Evolutionary conservation across 306 rosid species (phyloP).

Genomic region (Pyrus pyrifolia): DNA sequence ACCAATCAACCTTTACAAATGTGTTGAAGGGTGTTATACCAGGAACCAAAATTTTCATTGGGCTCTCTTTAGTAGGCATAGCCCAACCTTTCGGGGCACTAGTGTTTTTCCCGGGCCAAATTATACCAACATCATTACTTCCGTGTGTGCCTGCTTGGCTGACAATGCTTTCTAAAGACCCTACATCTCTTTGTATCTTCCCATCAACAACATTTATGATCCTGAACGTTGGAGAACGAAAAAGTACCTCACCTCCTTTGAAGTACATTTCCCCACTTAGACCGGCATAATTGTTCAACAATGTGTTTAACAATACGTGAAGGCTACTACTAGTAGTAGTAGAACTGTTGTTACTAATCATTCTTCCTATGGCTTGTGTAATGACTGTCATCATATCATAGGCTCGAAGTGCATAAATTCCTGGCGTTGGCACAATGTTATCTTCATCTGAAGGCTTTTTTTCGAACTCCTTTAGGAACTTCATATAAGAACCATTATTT

Average conservation of each 20-base stretch:
- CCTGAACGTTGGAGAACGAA: constrained; percentile 25
- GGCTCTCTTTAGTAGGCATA: constrained; percentile 31
- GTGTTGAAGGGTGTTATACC: constrained; percentile 35
- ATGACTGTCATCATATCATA: constrained; percentile 46
- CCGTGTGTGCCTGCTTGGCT: not conserved
- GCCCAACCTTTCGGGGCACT: constrained; percentile 50
- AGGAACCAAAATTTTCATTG: constrained; percentile 46
- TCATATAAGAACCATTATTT: constrained; percentile 19
- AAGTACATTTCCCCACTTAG: constrained; percentile 53
- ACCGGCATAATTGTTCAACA: constrained; percentile 37
- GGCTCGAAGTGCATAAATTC: constrained; percentile 53
- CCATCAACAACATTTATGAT: constrained; percentile 47
- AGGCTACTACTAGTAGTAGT: constrained; percentile 29
- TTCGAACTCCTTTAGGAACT: constrained; percentile 30
- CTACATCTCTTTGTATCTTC: constrained; percentile 23
- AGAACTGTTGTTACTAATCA: not conserved
- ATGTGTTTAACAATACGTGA: constrained; percentile 11
- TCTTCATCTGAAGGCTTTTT: constrained; percentile 34
- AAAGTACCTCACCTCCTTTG: constrained; percentile 26
- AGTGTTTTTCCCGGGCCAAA: constrained; percentile 45
- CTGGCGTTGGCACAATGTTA: constrained; percentile 27
- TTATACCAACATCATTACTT: constrained; percentile 19
- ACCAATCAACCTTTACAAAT: constrained; percentile 41
- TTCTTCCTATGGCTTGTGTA: constrained; percentile 34
- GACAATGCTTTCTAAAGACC: constrained; percentile 15